Evolutionary conservation across 1,139 yeast species (phyloP).

Genomic region (Suhomyces choctaworum): DNA sequence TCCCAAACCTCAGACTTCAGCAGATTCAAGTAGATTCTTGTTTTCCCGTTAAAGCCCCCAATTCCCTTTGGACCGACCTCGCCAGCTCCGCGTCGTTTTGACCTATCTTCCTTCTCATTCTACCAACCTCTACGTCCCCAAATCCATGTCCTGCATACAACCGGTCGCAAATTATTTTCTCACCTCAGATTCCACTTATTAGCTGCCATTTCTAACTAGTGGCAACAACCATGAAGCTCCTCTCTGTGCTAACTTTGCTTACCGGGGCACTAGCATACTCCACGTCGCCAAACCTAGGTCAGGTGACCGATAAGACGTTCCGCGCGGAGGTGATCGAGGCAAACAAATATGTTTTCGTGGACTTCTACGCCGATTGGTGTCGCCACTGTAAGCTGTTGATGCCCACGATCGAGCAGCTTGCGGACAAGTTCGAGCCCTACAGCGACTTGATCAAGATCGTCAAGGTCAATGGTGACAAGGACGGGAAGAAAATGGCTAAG

Average conservation of each 20-base stretch:
- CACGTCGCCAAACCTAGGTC: slow-evolving; percentile 19
- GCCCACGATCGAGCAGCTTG: slow-evolving; percentile 64
- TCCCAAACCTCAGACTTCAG: no score
- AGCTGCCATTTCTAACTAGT: no score
- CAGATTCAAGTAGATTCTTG: no score
- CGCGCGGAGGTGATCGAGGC: slow-evolving; percentile 54
- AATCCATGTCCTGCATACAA: no score
- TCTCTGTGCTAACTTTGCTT: slow-evolving; percentile 2
- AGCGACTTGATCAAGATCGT: slow-evolving; percentile 50
- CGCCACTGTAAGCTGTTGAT: slow-evolving; percentile 69
- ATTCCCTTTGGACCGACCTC: no score
- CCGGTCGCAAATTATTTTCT: no score
- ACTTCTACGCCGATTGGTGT: slow-evolving; percentile 82
- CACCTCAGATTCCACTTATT: no score
- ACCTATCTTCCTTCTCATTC: no score
- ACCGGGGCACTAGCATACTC: slow-evolving; percentile 14
- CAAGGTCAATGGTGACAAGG: slow-evolving; percentile 68
- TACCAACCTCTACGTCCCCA: no score
- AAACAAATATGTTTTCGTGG: slow-evolving; percentile 66
- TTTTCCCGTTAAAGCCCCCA: no score
- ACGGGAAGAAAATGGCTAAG: slow-evolving; percentile 54
- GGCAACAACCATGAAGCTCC: slow-evolving; percentile 6
- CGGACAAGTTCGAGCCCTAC: slow-evolving; percentile 47
- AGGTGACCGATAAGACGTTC: slow-evolving; percentile 49
- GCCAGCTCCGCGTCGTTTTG: no score